These are phyloP conservation scores for Acorus gramineus DNA, from an alignment of 106 monocot species.

Conservation along the genomic window DNA sequence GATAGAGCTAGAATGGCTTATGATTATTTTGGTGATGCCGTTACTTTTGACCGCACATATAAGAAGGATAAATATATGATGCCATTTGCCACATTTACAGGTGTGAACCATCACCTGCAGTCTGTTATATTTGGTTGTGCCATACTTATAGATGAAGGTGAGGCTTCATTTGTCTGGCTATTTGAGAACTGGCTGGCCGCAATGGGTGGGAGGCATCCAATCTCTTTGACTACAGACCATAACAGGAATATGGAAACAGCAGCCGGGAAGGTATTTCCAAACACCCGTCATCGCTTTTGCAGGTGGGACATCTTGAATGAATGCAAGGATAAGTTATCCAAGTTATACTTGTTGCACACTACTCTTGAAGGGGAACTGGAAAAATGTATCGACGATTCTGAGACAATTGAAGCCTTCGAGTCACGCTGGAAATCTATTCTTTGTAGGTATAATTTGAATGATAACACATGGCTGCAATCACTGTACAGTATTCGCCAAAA, in stretches of 20 bases:
- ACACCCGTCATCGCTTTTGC: conserved; percentile 45
- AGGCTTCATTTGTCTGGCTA: conserved; percentile 58
- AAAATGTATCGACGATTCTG: conserved; percentile 41
- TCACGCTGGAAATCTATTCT: conserved; percentile 38
- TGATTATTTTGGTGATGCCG: conserved; percentile 63
- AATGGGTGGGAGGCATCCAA: conserved; percentile 44
- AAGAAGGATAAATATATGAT: conserved; percentile 49
- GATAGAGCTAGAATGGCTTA: conserved; percentile 69
- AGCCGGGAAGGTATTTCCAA: conserved; percentile 33
- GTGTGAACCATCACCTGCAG: conserved; percentile 57
- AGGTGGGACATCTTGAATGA: conserved; percentile 38
- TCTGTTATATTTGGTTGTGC: conserved; percentile 64
- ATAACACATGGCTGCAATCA: conserved; percentile 38
- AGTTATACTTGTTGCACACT: conserved; percentile 19
- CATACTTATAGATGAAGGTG: conserved; percentile 58
- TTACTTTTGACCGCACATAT: conserved; percentile 38
- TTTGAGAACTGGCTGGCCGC: conserved; percentile 52
- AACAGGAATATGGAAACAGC: conserved; percentile 34
- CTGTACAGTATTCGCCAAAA: conserved; percentile 44
- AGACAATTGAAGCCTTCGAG: conserved; percentile 42
- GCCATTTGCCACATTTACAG: conserved; percentile 51
- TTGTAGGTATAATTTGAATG: conserved; percentile 33
- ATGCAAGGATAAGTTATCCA: conserved; percentile 32
- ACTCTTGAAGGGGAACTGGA: conserved; percentile 41
- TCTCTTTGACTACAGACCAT: conserved; percentile 40